phyloP scores from a whole-genome alignment of 495 filamentous ascomycete species.

The Tuber microsphaerosporum region DNA sequence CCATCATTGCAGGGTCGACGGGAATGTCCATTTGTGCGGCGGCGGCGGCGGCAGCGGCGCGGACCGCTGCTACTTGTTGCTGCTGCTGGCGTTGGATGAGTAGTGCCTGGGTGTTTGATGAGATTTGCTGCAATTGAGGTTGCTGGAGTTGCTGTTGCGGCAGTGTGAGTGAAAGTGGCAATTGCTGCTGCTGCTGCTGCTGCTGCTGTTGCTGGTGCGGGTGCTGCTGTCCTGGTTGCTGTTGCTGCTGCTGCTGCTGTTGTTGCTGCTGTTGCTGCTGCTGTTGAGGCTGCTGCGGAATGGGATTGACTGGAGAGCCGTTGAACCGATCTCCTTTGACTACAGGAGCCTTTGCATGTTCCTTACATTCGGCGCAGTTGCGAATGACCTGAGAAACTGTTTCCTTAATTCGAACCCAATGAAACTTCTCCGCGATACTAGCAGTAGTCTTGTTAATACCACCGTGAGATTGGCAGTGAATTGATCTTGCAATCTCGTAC shows the following conservation, averaged over 20 bases:
- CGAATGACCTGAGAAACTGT: slow-evolving; percentile 91
- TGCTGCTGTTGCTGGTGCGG: slow-evolving; percentile 28
- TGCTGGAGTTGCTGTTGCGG: slow-evolving; percentile 16
- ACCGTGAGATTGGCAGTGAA: slow-evolving; percentile 68
- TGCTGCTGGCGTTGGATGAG: slow-evolving; percentile 9
- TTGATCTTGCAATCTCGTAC: slow-evolving; percentile 73
- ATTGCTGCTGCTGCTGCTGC: slow-evolving; percentile 23
- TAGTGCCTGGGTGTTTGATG: not conserved
- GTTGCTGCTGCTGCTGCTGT: slow-evolving; percentile 2
- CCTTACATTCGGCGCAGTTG: slow-evolving; percentile 85
- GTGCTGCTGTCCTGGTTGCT: slow-evolving; percentile 20
- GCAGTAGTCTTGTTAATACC: slow-evolving; percentile 98
- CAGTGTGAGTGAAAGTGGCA: not conserved
- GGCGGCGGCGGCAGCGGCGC: slow-evolving; percentile 32
- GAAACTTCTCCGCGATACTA: slow-evolving; percentile 84
- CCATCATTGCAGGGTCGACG: slow-evolving; percentile 42
- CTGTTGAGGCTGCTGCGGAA: slow-evolving; percentile 6
- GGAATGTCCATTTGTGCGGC: slow-evolving; percentile 39
- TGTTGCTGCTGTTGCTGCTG: slow-evolving; percentile 4
- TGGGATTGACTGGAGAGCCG: slow-evolving; percentile 8
- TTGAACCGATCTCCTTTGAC: slow-evolving; percentile 39
- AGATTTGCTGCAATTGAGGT: slow-evolving; percentile 13
- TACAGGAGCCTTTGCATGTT: slow-evolving; percentile 57
- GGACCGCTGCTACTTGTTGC: slow-evolving; percentile 15
- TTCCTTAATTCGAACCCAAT: slow-evolving; percentile 99